These are phyloP conservation scores for Fusarium vanettenii DNA, from an alignment of 2,329 filamentous ascomycete genomes.

Conservation along the genomic window DNA sequence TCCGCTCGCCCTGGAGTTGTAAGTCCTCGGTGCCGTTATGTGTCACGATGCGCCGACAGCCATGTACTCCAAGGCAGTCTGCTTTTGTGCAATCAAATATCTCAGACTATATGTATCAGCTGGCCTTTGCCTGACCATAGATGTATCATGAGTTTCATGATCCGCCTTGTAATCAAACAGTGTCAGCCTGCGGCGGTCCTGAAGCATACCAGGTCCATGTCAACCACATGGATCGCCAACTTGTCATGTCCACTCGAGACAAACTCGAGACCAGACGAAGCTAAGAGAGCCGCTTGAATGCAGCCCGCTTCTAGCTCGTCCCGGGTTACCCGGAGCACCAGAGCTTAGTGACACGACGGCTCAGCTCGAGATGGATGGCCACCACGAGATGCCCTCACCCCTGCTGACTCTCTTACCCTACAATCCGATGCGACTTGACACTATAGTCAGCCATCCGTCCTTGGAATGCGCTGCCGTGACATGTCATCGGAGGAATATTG, in stretches of 20 bases:
- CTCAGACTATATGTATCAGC: background rate
- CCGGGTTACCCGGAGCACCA: background rate
- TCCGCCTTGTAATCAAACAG: background rate
- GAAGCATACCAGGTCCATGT: background rate
- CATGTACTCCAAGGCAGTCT: background rate
- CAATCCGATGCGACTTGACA: background rate
- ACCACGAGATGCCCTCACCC: background rate
- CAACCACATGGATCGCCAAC: background rate
- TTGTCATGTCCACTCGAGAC: background rate
- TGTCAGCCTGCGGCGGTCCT: background rate
- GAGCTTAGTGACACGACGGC: background rate
- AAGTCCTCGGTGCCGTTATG: background rate
- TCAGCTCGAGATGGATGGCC: background rate
- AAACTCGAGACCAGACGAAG: background rate
- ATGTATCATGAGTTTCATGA: background rate
- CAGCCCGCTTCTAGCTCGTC: background rate
- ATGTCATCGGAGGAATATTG: slow-evolving; percentile 22
- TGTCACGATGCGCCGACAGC: background rate
- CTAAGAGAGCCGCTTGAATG: background rate
- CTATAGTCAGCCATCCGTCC: background rate
- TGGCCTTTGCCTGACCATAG: background rate
- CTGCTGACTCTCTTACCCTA: slow-evolving; percentile 15
- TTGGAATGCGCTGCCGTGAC: slow-evolving; percentile 4
- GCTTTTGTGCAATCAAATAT: background rate
- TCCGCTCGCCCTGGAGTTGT: background rate